These are phyloP conservation scores for Raphidocelis subcapitata DNA, from an alignment of 139 green algal species.

Conservation along the genomic window DNA sequence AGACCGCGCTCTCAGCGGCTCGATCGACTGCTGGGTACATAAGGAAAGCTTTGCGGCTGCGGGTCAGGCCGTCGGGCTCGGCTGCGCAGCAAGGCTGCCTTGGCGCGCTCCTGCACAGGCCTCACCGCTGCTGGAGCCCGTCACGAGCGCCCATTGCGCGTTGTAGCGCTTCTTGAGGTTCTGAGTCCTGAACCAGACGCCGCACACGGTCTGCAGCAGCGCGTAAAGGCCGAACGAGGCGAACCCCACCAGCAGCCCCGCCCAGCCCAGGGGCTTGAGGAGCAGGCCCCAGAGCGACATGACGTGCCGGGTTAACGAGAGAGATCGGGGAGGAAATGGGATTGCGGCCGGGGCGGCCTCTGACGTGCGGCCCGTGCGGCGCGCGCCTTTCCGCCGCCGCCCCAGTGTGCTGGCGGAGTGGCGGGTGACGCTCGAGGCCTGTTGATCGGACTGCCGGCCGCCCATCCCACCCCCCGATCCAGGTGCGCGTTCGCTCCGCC, in stretches of 20 bases:
- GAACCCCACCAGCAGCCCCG: slow-evolving; percentile 6
- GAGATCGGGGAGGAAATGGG: too few species aligned
- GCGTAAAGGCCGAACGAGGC: slow-evolving; percentile 62
- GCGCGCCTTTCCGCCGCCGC: too few species aligned
- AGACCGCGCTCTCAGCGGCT: not conserved
- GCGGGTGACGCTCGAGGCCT: too few species aligned
- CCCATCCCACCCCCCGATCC: too few species aligned
- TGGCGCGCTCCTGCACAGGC: not conserved
- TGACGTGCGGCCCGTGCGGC: too few species aligned
- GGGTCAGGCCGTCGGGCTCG: not conserved
- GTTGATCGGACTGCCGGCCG: too few species aligned
- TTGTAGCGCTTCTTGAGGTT: slow-evolving; percentile 89
- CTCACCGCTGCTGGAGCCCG: slow-evolving; percentile 82
- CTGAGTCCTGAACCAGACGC: slow-evolving; percentile 69
- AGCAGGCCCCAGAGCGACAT: not conserved
- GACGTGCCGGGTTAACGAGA: too few species aligned
- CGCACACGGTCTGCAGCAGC: slow-evolving; percentile 62
- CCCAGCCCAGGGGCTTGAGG: not conserved
- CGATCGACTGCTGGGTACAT: not conserved
- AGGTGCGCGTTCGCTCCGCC: too few species aligned
- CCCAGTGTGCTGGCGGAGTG: too few species aligned
- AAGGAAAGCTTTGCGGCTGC: not conserved
- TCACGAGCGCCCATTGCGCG: slow-evolving; percentile 92
- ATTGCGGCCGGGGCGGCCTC: too few species aligned
- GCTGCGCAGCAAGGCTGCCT: not conserved